phyloP scores from a whole-genome alignment of 1,284 basidiomycete species.

The Kwoniella shivajii region DNA sequence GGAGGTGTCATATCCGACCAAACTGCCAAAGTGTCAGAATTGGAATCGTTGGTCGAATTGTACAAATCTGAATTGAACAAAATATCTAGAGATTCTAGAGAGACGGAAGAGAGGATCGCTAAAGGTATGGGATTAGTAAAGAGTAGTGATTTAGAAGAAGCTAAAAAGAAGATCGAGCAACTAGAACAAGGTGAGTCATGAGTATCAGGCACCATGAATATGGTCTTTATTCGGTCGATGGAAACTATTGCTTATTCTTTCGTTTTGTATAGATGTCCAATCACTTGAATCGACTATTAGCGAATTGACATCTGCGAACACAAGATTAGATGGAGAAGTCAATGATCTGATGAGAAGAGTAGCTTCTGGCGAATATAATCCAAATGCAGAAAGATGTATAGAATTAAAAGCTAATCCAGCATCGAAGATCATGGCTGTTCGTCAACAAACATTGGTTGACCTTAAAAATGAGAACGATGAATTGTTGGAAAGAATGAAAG shows the following conservation, averaged over 20 bases:
- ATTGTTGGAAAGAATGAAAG: conserved; percentile 50
- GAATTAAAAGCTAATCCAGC: conserved; percentile 58
- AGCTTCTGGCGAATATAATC: conserved; percentile 59
- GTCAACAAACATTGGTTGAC: conserved; percentile 56
- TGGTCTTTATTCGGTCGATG: background rate
- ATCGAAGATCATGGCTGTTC: conserved; percentile 55
- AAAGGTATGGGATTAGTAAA: conserved; percentile 45
- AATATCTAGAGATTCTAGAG: conserved; percentile 38
- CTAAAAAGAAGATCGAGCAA: conserved; percentile 22
- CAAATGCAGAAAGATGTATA: conserved; percentile 54
- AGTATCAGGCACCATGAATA: background rate
- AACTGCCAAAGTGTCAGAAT: conserved; percentile 23
- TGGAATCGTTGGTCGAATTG: conserved; percentile 36
- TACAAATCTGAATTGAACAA: conserved; percentile 41
- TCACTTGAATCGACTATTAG: conserved; percentile 37
- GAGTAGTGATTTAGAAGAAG: conserved; percentile 27
- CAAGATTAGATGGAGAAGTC: conserved; percentile 55
- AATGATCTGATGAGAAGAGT: conserved; percentile 56
- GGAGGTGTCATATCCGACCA: conserved; percentile 23
- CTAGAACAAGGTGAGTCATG: conserved; percentile 32
- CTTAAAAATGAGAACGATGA: conserved; percentile 57
- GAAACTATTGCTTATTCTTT: background rate
- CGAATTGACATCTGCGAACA: conserved; percentile 53
- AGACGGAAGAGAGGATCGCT: conserved; percentile 36
- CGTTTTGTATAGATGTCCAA: conserved; percentile 27